Conservation (phyloP, 2,329 filamentous ascomycete genomes). For the Pseudocercospora cruenta region DNA sequence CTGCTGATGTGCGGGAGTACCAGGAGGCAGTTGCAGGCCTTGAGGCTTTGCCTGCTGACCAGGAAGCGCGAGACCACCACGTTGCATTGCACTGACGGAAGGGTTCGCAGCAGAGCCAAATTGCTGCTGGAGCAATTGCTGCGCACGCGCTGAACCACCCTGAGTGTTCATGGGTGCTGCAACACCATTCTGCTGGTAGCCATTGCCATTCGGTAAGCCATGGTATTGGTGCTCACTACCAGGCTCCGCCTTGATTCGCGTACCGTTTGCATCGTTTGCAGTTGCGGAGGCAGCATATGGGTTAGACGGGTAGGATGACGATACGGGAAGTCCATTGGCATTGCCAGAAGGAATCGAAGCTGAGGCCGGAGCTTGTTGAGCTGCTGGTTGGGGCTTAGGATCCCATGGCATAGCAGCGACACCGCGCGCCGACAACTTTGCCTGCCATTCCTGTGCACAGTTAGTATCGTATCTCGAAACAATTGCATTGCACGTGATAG, state of each 20-base stretch:
- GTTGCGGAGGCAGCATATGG: slow-evolving; percentile 29
- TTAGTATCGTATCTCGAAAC: slow-evolving; percentile 17
- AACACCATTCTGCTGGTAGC: slow-evolving; percentile 30
- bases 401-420: slow-evolving; percentile 96
- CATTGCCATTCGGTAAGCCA: slow-evolving; percentile 31
- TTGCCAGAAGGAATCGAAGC: slow-evolving; percentile 25
- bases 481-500: slow-evolving; percentile 29
- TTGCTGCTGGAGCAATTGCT: slow-evolving; percentile 59
- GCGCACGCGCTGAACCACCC: slow-evolving; percentile 51
- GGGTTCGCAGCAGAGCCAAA: slow-evolving; percentile 68
- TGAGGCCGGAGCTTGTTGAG: slow-evolving; percentile 33
- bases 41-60: slow-evolving; percentile 37
- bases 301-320: slow-evolving; percentile 25
- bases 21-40: slow-evolving; percentile 43
- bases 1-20: slow-evolving; percentile 42
- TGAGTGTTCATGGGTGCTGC: slow-evolving; percentile 34
- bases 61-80: slow-evolving; percentile 41
- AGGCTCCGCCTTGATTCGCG: slow-evolving; percentile 59
- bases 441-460: slow-evolving; percentile 79
- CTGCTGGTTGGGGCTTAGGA: slow-evolving; percentile 67
- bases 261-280: slow-evolving; percentile 42
- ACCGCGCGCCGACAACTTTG: slow-evolving; percentile 80
- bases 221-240: slow-evolving; percentile 40
- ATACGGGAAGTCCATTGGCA: slow-evolving; percentile 27
- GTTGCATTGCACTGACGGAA: slow-evolving; percentile 64